Evolutionary conservation across 345 rosid species (phyloP).

Genomic region (Rhodomyrtus tomentosa): DNA sequence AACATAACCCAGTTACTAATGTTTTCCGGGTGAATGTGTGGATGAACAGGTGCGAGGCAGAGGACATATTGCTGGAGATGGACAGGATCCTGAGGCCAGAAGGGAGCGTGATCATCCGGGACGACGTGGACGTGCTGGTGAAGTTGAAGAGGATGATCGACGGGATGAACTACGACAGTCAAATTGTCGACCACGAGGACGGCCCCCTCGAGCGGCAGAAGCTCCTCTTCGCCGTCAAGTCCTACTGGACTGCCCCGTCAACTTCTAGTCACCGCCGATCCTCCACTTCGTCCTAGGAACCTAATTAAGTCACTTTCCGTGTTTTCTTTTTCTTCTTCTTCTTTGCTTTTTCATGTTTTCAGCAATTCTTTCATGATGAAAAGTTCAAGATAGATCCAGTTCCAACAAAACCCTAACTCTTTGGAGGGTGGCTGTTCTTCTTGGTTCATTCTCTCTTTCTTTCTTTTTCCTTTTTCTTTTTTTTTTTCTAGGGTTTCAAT

Average conservation of each 20-base stretch:
- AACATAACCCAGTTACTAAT: not conserved
- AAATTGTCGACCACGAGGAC: conserved; percentile 51
- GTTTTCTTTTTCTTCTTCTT: not conserved
- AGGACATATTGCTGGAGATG: conserved; percentile 51
- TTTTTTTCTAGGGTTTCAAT: not conserved
- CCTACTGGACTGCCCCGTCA: conserved; percentile 35
- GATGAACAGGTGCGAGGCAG: conserved; percentile 32
- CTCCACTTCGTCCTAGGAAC: conserved; percentile 1
- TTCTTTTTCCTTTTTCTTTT: too few relatives aligned
- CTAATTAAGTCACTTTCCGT: not conserved
- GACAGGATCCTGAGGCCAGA: conserved; percentile 57
- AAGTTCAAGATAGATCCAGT: not conserved
- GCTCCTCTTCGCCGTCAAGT: conserved; percentile 48
- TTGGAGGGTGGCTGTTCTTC: not conserved
- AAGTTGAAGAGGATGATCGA: conserved; percentile 39
- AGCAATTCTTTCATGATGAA: not conserved
- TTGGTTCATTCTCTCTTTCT: not conserved
- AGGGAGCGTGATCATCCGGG: conserved; percentile 50
- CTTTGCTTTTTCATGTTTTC: not conserved
- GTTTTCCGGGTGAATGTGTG: not conserved
- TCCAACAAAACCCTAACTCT: not conserved
- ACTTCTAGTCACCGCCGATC: not conserved
- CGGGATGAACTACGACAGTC: conserved; percentile 39
- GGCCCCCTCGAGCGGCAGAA: conserved; percentile 49
- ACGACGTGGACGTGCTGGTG: conserved; percentile 42